A percentile compares a stretch with the other conserved stretches of the same genome.
phyloP scores from a whole-genome alignment of 306 rosid genomes.

The Rosa rugosa region DNA sequence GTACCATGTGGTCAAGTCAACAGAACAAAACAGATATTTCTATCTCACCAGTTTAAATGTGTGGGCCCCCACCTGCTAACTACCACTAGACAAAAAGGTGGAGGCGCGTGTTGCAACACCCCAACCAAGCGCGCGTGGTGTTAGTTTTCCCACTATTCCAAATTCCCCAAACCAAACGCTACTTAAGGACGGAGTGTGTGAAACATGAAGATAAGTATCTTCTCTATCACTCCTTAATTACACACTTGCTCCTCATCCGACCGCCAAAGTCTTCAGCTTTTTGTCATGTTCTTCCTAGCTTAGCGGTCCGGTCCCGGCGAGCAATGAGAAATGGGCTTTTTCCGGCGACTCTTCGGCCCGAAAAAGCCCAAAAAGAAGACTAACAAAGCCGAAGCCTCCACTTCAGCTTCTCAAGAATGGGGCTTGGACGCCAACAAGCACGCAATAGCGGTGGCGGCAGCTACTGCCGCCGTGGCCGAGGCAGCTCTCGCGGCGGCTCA shows the following conservation, averaged over 20 bases:
- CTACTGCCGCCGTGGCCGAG: slow-evolving; percentile 90
- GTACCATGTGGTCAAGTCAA: not conserved
- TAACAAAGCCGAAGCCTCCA: slow-evolving; percentile 13
- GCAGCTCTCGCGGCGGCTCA: slow-evolving; percentile 94
- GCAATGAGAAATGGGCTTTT: slow-evolving; percentile 67
- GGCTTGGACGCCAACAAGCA: slow-evolving; percentile 65
- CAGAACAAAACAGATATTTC: not conserved
- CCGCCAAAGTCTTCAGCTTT: not conserved
- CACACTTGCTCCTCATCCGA: not conserved
- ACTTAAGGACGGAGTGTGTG: not conserved
- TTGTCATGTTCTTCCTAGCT: not conserved
- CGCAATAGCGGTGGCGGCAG: slow-evolving; percentile 91
- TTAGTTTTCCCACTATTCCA: not conserved
- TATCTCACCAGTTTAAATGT: not conserved
- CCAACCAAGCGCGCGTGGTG: not conserved
- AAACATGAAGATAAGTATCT: slow-evolving; percentile 2
- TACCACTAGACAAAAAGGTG: not conserved
- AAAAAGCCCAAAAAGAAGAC: slow-evolving; percentile 33
- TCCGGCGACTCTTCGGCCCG: slow-evolving; percentile 80
- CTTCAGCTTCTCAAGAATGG: slow-evolving; percentile 22
- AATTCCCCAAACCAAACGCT: not conserved
- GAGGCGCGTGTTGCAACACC: not conserved
- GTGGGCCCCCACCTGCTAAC: not conserved
- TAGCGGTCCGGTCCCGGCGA: not conserved
- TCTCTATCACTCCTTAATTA: not conserved